Conservation (phyloP, 2,329 filamentous ascomycete genomes). For the Fusarium avenaceum region DNA sequence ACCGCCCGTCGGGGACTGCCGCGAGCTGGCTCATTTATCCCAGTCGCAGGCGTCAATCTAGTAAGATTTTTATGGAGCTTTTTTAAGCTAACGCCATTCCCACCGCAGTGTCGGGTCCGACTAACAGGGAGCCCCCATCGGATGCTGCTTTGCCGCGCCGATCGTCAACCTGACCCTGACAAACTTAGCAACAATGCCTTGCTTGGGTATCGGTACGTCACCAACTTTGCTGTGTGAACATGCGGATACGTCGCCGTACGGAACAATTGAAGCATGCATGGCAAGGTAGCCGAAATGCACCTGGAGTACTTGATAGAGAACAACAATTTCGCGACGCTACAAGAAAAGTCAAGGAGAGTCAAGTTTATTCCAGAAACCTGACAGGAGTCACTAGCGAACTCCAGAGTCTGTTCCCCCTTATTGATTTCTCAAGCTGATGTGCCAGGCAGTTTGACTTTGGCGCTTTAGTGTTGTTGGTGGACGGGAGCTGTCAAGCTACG, state of each 20-base stretch:
- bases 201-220: slow-evolving; percentile 7
- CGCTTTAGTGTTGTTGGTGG: background rate
- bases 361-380: background rate
- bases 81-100: slow-evolving; percentile 39
- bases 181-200: slow-evolving; percentile 9
- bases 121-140: slow-evolving; percentile 24
- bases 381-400: background rate
- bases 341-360: too few relatives aligned
- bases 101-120: slow-evolving; percentile 43
- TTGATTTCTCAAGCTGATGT: background rate
- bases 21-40: background rate
- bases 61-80: background rate
- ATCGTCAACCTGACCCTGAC: slow-evolving; percentile 31
- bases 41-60: slow-evolving; percentile 7
- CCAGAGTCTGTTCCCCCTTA: background rate
- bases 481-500: slow-evolving; percentile 16
- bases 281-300: background rate
- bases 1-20: slow-evolving; percentile 15
- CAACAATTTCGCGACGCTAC: background rate
- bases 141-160: slow-evolving; percentile 22
- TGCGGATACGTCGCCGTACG: background rate
- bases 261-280: background rate
- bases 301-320: background rate
- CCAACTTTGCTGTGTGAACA: background rate
- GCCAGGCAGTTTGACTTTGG: background rate